Percentiles rank a stretch among this genome's conserved stretches.
phyloP scores from a whole-genome alignment of 2,329 filamentous ascomycete species.

The Kalmusia sp. region DNA sequence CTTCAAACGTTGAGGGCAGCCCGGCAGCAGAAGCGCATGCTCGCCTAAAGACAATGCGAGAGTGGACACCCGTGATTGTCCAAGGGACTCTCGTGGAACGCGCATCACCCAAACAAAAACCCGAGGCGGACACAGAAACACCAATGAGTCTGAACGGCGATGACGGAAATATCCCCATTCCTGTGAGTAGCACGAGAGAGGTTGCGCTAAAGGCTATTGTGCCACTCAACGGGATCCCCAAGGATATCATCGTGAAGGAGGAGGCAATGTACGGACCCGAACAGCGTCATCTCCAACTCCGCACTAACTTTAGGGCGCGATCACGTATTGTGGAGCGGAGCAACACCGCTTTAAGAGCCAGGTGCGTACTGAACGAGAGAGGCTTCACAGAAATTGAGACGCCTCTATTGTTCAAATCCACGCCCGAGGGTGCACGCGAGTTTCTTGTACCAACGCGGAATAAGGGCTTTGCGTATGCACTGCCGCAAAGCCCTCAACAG shows the following conservation, averaged over 20 bases:
- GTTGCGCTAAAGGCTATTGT: slow-evolving; percentile 68
- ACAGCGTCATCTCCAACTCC: slow-evolving; percentile 82
- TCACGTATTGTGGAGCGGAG: slow-evolving; percentile 75
- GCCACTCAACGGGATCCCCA: slow-evolving; percentile 75
- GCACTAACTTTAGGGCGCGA: slow-evolving; percentile 72
- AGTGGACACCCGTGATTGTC: slow-evolving; percentile 63
- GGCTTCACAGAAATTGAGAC: slow-evolving; percentile 86
- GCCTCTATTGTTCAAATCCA: slow-evolving; percentile 95
- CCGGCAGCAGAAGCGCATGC: slow-evolving; percentile 35
- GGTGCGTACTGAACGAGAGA: slow-evolving; percentile 59
- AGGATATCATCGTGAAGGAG: slow-evolving; percentile 76
- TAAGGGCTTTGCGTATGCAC: slow-evolving; percentile 80
- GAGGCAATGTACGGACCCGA: slow-evolving; percentile 77
- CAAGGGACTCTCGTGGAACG: slow-evolving; percentile 57
- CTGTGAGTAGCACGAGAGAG: slow-evolving; percentile 54
- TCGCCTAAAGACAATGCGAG: slow-evolving; percentile 52
- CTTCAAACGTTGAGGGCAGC: slow-evolving; percentile 41
- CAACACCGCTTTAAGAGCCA: slow-evolving; percentile 61
- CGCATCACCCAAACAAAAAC: slow-evolving; percentile 34
- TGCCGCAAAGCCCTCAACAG: slow-evolving; percentile 96
- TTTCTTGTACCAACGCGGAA: slow-evolving; percentile 89
- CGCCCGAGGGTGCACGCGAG: slow-evolving; percentile 91
- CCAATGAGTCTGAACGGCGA: too few relatives aligned
- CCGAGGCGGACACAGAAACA: not conserved
- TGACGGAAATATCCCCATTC: too few relatives aligned